phyloP scores from a whole-genome alignment of 225 moss, liverwort and hornwort genomes.

The Physcomitrellopsis africana region DNA sequence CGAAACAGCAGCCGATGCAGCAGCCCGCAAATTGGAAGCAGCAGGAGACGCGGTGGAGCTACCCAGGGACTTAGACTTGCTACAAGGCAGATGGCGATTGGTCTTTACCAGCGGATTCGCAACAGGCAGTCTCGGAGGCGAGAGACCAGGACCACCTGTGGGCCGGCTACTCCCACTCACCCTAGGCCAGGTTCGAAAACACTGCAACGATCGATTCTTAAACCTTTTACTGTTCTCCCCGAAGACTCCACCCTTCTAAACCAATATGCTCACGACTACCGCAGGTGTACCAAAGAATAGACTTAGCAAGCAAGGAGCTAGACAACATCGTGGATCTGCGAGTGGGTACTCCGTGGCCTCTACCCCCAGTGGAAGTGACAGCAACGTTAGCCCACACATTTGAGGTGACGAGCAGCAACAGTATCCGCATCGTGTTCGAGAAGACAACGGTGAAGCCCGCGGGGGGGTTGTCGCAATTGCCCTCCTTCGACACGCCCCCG shows the following conservation, averaged over 20 bases:
- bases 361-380: constrained; percentile 70
- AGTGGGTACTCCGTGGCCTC: constrained; percentile 84
- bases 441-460: constrained; percentile 71
- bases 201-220: too few species aligned
- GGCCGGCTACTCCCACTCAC: constrained; percentile 72
- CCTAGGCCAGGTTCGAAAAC: constrained; percentile 71
- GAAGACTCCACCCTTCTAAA: too few species aligned
- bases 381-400: constrained; percentile 82
- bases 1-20: constrained; percentile 56
- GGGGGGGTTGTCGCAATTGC: constrained; percentile 65
- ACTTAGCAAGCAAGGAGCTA: constrained; percentile 66
- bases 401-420: constrained; percentile 65
- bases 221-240: too few species aligned
- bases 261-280: background rate
- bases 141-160: constrained; percentile 79
- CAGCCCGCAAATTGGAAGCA: constrained; percentile 74
- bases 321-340: constrained; percentile 94
- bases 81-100: constrained; percentile 93
- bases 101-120: constrained; percentile 86
- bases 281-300: constrained; percentile 92
- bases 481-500: constrained; percentile 75
- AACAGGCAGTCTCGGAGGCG: constrained; percentile 85
- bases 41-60: constrained; percentile 58
- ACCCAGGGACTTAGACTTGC: constrained; percentile 64
- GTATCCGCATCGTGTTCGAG: constrained; percentile 69